phyloP scores from a whole-genome alignment of 2,329 filamentous ascomycete genomes.

The Cladophialophora exuberans region DNA sequence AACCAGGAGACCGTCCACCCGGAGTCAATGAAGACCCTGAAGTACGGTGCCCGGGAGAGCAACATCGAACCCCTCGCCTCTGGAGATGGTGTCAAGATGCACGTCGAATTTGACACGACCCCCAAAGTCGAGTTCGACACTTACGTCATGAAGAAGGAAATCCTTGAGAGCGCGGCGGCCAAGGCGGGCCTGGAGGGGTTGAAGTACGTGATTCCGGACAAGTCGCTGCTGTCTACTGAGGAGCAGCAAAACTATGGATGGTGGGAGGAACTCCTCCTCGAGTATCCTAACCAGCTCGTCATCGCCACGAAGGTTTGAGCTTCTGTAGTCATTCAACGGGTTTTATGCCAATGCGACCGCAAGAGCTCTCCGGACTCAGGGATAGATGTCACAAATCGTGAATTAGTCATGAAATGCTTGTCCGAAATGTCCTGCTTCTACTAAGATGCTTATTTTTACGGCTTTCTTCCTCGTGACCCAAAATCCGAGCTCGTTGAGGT shows the following conservation, averaged over 20 bases:
- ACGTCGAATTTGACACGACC: slow-evolving; percentile 15
- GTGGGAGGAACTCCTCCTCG: slow-evolving; percentile 6
- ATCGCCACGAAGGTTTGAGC: slow-evolving; percentile 3
- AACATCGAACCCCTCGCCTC: not conserved
- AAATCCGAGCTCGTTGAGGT: too few species aligned
- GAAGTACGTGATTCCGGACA: slow-evolving; percentile 8
- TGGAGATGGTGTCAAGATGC: slow-evolving; percentile 15
- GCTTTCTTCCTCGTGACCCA: too few species aligned
- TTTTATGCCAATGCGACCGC: too few species aligned
- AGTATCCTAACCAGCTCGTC: slow-evolving; percentile 15
- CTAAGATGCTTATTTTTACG: too few species aligned
- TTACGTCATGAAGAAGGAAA: slow-evolving; percentile 8
- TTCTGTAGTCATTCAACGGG: too few species aligned
- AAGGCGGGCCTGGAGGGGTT: slow-evolving; percentile 3
- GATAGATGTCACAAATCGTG: too few species aligned
- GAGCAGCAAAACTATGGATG: slow-evolving; percentile 5
- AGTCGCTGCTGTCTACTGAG: slow-evolving; percentile 1
- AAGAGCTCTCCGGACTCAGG: too few species aligned
- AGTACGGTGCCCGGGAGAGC: slow-evolving; percentile 11
- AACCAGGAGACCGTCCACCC: slow-evolving; percentile 26
- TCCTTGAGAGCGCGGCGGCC: slow-evolving; percentile 3
- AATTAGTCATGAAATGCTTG: too few species aligned
- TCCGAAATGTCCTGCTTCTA: too few species aligned
- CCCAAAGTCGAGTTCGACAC: slow-evolving; percentile 16
- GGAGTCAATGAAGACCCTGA: slow-evolving; percentile 11